A percentile compares a stretch with the other conserved stretches of the same genome.
These are phyloP conservation scores for Dothideomycetidae sp. DNA, from an alignment of 2,329 filamentous ascomycete species.

Conservation along the genomic window DNA sequence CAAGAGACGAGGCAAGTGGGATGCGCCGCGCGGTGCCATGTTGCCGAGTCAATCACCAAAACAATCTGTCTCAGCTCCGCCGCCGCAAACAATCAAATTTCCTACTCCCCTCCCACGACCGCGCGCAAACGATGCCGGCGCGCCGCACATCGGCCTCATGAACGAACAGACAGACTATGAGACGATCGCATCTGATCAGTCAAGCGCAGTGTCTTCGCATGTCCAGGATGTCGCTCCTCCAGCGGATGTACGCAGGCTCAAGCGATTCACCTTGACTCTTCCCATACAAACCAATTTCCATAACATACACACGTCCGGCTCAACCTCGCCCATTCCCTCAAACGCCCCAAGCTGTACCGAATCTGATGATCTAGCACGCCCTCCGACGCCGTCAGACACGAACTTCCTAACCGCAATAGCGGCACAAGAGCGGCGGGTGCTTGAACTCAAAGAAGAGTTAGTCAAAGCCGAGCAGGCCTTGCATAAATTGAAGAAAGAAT, in stretches of 20 bases:
- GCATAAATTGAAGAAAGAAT: conserved; percentile 64
- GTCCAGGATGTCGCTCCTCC: neutral
- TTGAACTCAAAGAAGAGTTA: conserved; percentile 88
- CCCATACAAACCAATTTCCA: conserved; percentile 29
- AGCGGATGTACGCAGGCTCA: conserved; percentile 15
- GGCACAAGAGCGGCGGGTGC: conserved; percentile 74
- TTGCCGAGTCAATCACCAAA: conserved; percentile 7
- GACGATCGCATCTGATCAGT: neutral
- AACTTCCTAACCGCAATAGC: conserved; percentile 79
- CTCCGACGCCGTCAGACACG: conserved; percentile 21
- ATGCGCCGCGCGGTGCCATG: neutral
- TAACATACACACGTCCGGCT: conserved; percentile 19
- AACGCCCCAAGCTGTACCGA: conserved; percentile 12
- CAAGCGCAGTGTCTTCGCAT: neutral
- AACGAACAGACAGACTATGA: conserved; percentile 2
- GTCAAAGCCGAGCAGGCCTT: conserved; percentile 66
- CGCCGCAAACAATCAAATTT: conserved; percentile 3
- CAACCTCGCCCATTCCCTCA: conserved; percentile 22
- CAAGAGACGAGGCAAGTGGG: neutral
- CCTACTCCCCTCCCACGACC: conserved; percentile 2
- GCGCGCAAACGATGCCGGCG: conserved; percentile 4
- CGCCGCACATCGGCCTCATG: conserved; percentile 2
- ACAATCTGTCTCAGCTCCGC: conserved; percentile 7
- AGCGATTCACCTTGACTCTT: conserved; percentile 36
- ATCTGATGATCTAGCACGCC: conserved; percentile 35